Evolutionary conservation across 1,284 basidiomycete species (phyloP).

Genomic region (Pholiota adiposa): DNA sequence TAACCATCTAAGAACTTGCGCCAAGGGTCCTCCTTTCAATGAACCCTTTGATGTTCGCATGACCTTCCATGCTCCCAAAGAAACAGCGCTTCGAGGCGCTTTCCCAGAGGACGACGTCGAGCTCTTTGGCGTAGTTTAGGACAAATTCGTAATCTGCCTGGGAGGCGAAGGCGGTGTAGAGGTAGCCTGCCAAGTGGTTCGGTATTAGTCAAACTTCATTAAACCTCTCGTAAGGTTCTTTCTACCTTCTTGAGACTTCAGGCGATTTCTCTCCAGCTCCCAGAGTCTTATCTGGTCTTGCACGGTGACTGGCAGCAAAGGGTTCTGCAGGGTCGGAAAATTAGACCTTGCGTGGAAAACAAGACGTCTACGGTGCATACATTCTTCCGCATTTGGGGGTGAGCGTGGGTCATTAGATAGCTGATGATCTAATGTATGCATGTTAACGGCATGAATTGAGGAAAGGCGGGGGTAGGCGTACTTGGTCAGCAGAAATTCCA

Average conservation of each 20-base stretch:
- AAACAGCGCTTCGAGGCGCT: slow-evolving; percentile 73
- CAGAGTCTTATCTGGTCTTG: slow-evolving; percentile 98
- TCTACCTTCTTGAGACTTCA: slow-evolving; percentile 86
- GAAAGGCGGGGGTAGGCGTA: slow-evolving; percentile 35
- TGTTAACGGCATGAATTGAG: slow-evolving; percentile 16
- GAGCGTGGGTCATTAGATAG: slow-evolving; percentile 93
- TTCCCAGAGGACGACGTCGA: slow-evolving; percentile 85
- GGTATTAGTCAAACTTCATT: slow-evolving; percentile 25
- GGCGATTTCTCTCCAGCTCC: slow-evolving; percentile 95
- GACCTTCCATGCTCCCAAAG: slow-evolving; percentile 77
- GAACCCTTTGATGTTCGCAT: slow-evolving; percentile 78
- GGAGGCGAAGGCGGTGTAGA: slow-evolving; percentile 88
- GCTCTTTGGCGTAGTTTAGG: slow-evolving; percentile 81
- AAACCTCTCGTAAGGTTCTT: slow-evolving; percentile 13
- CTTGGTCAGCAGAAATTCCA: slow-evolving; percentile 97
- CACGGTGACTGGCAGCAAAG: slow-evolving; percentile 91
- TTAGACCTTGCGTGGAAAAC: slow-evolving; percentile 20
- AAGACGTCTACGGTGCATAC: slow-evolving; percentile 48
- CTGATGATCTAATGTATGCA: slow-evolving; percentile 79
- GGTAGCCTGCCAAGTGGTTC: slow-evolving; percentile 60
- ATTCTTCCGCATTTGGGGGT: slow-evolving; percentile 97
- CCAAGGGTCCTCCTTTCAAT: slow-evolving; percentile 66
- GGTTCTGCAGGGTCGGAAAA: slow-evolving; percentile 58
- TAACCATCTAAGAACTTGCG: slow-evolving; percentile 20
- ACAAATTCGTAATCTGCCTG: slow-evolving; percentile 89